Evolutionary conservation across 495 filamentous ascomycete genomes (phyloP).

Genomic region (Tricharina praecox): DNA sequence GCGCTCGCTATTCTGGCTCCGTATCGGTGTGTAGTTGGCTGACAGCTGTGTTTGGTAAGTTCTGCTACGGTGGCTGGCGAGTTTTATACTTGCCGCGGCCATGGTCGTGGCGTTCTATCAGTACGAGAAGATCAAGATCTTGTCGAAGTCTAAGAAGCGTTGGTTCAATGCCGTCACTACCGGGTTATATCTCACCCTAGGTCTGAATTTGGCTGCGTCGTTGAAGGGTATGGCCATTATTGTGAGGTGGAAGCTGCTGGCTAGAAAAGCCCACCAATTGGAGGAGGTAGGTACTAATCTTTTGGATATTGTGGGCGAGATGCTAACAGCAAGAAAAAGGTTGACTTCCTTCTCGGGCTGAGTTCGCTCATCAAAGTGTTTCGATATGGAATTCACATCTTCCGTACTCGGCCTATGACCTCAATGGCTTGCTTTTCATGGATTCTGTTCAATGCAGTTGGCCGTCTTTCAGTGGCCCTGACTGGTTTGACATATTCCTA

Average conservation of each 20-base stretch:
- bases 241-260: slow-evolving; percentile 14
- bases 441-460: slow-evolving; percentile 12
- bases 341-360: slow-evolving; percentile 14
- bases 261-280: slow-evolving; percentile 11
- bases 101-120: slow-evolving; percentile 14
- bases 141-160: slow-evolving; percentile 5
- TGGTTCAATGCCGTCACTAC: slow-evolving; percentile 16
- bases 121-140: slow-evolving; percentile 14
- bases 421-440: slow-evolving; percentile 10
- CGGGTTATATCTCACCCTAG: slow-evolving; percentile 13
- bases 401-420: not conserved
- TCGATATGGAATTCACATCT: slow-evolving; percentile 11
- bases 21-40: no score
- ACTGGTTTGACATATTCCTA: slow-evolving; percentile 20
- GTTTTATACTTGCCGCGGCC: slow-evolving; percentile 6
- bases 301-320: not conserved
- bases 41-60: no score
- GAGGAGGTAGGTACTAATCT: slow-evolving; percentile 7
- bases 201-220: slow-evolving; percentile 11
- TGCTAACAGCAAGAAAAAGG: no score
- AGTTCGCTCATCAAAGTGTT: slow-evolving; percentile 15
- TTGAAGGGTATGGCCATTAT: slow-evolving; percentile 19
- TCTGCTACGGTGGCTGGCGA: slow-evolving; percentile 9
- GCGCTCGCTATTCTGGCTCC: no score
- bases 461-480: slow-evolving; percentile 13